These are phyloP conservation scores for Syzygium aromaticum DNA, from an alignment of 345 rosid genomes.

Conservation along the genomic window DNA sequence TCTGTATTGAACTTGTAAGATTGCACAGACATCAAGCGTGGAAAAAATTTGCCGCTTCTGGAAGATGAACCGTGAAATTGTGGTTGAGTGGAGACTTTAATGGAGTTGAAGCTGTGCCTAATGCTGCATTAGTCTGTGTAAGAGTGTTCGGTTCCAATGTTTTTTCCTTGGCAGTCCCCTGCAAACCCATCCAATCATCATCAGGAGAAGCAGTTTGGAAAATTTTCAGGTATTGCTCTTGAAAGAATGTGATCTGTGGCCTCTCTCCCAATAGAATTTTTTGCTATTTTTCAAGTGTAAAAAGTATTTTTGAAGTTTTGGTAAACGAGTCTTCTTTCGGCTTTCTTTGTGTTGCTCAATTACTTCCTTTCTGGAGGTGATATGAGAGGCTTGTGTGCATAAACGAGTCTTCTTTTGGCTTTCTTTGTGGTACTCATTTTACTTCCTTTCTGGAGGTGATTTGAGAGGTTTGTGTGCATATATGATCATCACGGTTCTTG, in stretches of 20 bases:
- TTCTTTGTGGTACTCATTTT: background rate
- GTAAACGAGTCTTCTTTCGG: background rate
- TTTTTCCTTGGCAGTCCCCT: background rate
- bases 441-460: background rate
- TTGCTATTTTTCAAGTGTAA: background rate
- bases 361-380: background rate
- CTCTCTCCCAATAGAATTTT: background rate
- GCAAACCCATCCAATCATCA: background rate
- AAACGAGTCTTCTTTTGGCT: background rate
- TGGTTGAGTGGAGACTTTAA: background rate
- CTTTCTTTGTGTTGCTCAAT: background rate
- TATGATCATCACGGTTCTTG: background rate
- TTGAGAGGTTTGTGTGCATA: constrained; percentile 3
- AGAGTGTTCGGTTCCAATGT: background rate
- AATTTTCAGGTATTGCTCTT: background rate
- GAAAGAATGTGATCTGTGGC: background rate
- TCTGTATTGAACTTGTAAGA: constrained; percentile 2
- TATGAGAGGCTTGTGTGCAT: constrained; percentile 2
- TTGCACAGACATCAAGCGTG: constrained; percentile 52
- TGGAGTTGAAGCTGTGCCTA: background rate
- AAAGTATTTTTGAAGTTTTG: background rate
- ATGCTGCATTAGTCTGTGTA: background rate
- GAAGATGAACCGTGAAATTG: constrained; percentile 43
- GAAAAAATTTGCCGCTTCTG: constrained; percentile 39
- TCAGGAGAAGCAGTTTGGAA: background rate